Evolutionary conservation across 495 filamentous ascomycete genomes (phyloP).

Genomic region (Chlorociboria aeruginascens): DNA sequence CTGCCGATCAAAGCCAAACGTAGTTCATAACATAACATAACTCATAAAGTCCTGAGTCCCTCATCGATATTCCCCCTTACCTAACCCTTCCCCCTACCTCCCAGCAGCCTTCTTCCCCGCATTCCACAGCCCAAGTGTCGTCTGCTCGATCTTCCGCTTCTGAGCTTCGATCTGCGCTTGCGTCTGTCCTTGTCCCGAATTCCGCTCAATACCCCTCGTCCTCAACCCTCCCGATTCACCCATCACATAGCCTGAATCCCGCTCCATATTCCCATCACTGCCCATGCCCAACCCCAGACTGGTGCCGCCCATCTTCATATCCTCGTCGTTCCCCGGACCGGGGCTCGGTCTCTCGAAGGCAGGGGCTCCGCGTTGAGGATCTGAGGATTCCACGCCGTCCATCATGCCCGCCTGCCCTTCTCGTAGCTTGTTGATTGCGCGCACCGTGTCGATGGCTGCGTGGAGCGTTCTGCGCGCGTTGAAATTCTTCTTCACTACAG

Average conservation of each 20-base stretch:
- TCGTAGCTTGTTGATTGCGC: slow-evolving; percentile 94
- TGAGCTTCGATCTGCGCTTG: slow-evolving; percentile 19
- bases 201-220: slow-evolving; percentile 11
- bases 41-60: no score
- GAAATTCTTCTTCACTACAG: slow-evolving; percentile 97
- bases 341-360: slow-evolving; percentile 3
- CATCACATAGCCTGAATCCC: slow-evolving; percentile 12
- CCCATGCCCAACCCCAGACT: not conserved
- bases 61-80: no score
- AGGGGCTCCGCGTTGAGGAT: slow-evolving; percentile 12
- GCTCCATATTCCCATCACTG: slow-evolving; percentile 6
- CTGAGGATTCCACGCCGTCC: slow-evolving; percentile 14
- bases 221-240: not conserved
- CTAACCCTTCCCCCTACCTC: not conserved
- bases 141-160: slow-evolving; percentile 16
- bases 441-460: slow-evolving; percentile 92
- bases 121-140: slow-evolving; percentile 18
- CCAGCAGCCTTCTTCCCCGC: slow-evolving; percentile 11
- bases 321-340: not conserved
- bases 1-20: no score
- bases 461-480: slow-evolving; percentile 89
- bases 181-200: slow-evolving; percentile 16
- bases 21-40: no score
- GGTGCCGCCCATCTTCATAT: slow-evolving; percentile 9
- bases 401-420: slow-evolving; percentile 51